phyloP scores from a whole-genome alignment of 225 moss, liverwort and hornwort species.

The Antitrichia curtipendula region DNA sequence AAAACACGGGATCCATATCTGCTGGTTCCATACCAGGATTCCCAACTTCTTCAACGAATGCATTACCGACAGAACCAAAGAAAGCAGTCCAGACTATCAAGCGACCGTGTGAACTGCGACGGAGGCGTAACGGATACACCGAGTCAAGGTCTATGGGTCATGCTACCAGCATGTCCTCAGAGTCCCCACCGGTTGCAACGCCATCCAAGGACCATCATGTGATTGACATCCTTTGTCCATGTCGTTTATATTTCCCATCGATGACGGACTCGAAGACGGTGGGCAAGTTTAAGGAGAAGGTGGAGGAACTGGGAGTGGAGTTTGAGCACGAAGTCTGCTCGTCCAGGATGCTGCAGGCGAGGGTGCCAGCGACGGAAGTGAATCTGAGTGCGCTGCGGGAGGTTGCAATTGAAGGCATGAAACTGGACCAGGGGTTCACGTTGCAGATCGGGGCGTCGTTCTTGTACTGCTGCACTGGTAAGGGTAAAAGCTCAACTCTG shows the following conservation, averaged over 20 bases:
- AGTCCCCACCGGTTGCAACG: neutral
- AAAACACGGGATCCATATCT: neutral
- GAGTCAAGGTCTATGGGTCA: neutral
- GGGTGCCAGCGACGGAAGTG: neutral
- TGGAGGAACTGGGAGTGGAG: neutral
- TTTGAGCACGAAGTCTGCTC: neutral
- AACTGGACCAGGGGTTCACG: neutral
- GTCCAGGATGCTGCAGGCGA: neutral
- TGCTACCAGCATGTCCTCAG: neutral
- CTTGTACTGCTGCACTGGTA: neutral
- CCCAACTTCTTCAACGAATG: neutral
- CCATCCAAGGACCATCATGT: neutral
- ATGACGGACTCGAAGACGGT: neutral
- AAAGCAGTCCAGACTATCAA: neutral
- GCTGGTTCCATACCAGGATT: neutral
- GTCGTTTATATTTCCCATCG: neutral
- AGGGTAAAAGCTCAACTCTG: neutral
- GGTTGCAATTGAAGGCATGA: conserved; percentile 12
- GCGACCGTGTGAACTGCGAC: neutral
- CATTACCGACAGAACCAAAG: neutral
- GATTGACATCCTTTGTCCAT: neutral
- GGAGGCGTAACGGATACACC: neutral
- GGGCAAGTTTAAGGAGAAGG: neutral
- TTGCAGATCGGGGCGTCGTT: conserved; percentile 1
- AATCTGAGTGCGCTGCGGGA: neutral